Evolutionary conservation across 1,139 yeast genomes (phyloP).

Genomic region (Suhomyces anneliseae): DNA sequence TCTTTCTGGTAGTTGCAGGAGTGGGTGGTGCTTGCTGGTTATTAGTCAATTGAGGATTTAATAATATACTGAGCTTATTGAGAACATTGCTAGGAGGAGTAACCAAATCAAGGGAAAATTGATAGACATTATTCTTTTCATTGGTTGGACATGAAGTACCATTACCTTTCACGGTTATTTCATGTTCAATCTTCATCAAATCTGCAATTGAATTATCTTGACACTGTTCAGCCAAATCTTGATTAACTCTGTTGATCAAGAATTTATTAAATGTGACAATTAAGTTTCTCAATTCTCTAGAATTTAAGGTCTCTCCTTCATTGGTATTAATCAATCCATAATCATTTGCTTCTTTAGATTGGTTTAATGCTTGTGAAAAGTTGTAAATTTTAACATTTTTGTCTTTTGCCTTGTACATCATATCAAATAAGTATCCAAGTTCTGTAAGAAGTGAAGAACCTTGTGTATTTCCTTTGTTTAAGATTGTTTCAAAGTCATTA

Average conservation of each 20-base stretch:
- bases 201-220: slow-evolving; percentile 20
- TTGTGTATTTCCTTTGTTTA: slow-evolving; percentile 32
- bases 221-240: slow-evolving; percentile 45
- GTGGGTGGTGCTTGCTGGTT: slow-evolving; percentile 11
- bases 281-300: slow-evolving; percentile 38
- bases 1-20: slow-evolving; percentile 20
- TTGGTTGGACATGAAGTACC: slow-evolving; percentile 38
- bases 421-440: slow-evolving; percentile 85
- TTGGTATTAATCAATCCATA: slow-evolving; percentile 56
- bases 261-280: slow-evolving; percentile 61
- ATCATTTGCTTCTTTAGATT: slow-evolving; percentile 45
- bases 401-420: slow-evolving; percentile 82
- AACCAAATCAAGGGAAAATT: slow-evolving; percentile 39
- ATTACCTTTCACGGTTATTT: slow-evolving; percentile 43
- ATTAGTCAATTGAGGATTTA: slow-evolving; percentile 16
- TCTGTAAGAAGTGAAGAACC: slow-evolving; percentile 69
- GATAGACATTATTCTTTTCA: slow-evolving; percentile 28
- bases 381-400: slow-evolving; percentile 71
- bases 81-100: slow-evolving; percentile 32
- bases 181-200: slow-evolving; percentile 32
- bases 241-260: slow-evolving; percentile 41
- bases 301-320: slow-evolving; percentile 38
- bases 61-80: slow-evolving; percentile 27
- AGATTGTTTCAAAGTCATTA: slow-evolving; percentile 31
- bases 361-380: slow-evolving; percentile 52